A percentile compares a stretch with the other conserved stretches of the same genome.
phyloP scores from a whole-genome alignment of 495 filamentous ascomycete genomes.

The Hypomontagnella submonticulosa region DNA sequence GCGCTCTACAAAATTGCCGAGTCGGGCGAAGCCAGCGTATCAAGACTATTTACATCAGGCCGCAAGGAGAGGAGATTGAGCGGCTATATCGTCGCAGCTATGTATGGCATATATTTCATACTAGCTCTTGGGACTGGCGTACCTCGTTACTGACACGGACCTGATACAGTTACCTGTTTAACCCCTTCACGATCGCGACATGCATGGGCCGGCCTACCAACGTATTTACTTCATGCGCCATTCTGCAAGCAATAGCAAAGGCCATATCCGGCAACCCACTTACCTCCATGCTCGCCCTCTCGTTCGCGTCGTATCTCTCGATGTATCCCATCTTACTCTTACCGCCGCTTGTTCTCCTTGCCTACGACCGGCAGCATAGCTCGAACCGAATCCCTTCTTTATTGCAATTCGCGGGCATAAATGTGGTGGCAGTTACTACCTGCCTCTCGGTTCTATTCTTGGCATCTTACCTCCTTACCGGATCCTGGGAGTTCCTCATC shows the following conservation, averaged over 20 bases:
- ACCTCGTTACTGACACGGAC: constrained; percentile 20
- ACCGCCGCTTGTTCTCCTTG: constrained; percentile 82
- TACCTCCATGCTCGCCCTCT: constrained; percentile 84
- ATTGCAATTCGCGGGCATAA: constrained; percentile 62
- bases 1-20: constrained; percentile 86
- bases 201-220: constrained; percentile 92
- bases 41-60: constrained; percentile 78
- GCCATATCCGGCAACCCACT: constrained; percentile 79
- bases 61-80: constrained; percentile 83
- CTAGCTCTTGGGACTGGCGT: not conserved
- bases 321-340: constrained; percentile 90
- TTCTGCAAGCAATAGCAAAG: constrained; percentile 84
- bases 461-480: constrained; percentile 79
- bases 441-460: constrained; percentile 67
- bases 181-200: constrained; percentile 92
- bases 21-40: constrained; percentile 77
- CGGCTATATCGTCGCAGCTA: constrained; percentile 79
- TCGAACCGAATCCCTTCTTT: constrained; percentile 48
- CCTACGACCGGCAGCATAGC: constrained; percentile 72
- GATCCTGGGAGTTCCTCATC: constrained; percentile 83
- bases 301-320: constrained; percentile 88
- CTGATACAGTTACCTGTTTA: constrained; percentile 80
- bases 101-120: constrained; percentile 60
- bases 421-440: constrained; percentile 60
- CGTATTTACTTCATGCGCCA: constrained; percentile 89